phyloP scores from a whole-genome alignment of 73 alveolate genomes.

The Paramecium pentaurelia region DNA sequence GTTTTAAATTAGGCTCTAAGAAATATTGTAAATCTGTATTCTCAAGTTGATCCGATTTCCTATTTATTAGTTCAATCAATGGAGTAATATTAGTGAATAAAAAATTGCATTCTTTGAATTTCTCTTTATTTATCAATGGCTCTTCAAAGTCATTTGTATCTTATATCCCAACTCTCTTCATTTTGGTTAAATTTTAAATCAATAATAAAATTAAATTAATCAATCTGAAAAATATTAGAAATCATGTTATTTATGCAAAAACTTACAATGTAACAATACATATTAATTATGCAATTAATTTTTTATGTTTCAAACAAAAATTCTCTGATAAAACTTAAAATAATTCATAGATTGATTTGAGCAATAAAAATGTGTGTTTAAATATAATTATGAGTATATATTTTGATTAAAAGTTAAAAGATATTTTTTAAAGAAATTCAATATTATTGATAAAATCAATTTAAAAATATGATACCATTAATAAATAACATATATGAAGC shows the following conservation, averaged over 20 bases:
- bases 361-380: not conserved
- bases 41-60: slow-evolving; percentile 36
- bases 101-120: not conserved
- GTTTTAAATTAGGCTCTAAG: slow-evolving; percentile 9
- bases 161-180: not conserved
- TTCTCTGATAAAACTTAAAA: too few relatives aligned
- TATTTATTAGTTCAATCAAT: slow-evolving; percentile 24
- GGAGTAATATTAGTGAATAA: slow-evolving; percentile 25
- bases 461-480: too few relatives aligned
- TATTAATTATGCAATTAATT: too few relatives aligned
- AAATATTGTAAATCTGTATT: slow-evolving; percentile 14
- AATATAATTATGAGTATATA: too few relatives aligned
- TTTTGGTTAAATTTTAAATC: not conserved
- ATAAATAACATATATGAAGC: too few relatives aligned
- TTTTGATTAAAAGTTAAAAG: too few relatives aligned
- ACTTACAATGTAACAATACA: not conserved
- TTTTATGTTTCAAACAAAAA: not conserved
- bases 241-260: not conserved
- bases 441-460: too few relatives aligned
- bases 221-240: not conserved
- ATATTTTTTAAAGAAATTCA: too few relatives aligned
- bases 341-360: too few relatives aligned
- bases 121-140: not conserved
- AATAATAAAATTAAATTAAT: not conserved
- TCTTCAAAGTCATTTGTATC: not conserved